phyloP scores from a whole-genome alignment of 768 basidiomycete genomes.

The Wakefieldia striispora region DNA sequence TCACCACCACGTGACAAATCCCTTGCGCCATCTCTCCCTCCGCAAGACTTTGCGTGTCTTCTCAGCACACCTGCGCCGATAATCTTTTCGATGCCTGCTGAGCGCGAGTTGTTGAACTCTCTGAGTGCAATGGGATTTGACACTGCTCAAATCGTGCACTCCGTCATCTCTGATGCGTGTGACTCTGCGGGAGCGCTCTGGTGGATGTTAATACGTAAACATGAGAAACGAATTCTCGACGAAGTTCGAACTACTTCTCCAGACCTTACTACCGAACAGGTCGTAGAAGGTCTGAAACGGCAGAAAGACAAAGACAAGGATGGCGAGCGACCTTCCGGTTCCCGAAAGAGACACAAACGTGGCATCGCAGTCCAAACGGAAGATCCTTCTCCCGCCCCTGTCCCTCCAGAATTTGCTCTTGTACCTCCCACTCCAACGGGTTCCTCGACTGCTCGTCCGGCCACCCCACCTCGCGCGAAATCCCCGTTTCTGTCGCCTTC shows the following conservation, averaged over 20 bases:
- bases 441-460: conserved; percentile 35
- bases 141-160: conserved; percentile 93
- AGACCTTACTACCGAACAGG: conserved; percentile 19
- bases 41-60: conserved; percentile 60
- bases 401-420: conserved; percentile 62
- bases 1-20: conserved; percentile 50
- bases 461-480: conserved; percentile 49
- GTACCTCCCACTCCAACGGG: conserved; percentile 77
- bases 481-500: conserved; percentile 61
- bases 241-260: conserved; percentile 27
- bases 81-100: conserved; percentile 83
- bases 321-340: conserved; percentile 16
- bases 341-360: conserved; percentile 26
- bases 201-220: conserved; percentile 93
- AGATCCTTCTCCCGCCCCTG: conserved; percentile 33
- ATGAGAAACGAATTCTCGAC: conserved; percentile 55
- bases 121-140: conserved; percentile 83
- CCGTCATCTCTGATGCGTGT: conserved; percentile 88
- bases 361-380: conserved; percentile 45
- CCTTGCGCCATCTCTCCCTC: conserved; percentile 35
- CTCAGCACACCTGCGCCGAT: conserved; percentile 67
- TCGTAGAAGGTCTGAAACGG: conserved; percentile 23
- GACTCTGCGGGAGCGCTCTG: conserved; percentile 88
- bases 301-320: conserved; percentile 34
- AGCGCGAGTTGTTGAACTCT: conserved; percentile 74